Percentiles rank a stretch among this genome's conserved stretches.
Evolutionary conservation across 2,329 filamentous ascomycete genomes (phyloP).

Genomic region (Pseudogymnoascus verrucosus): DNA sequence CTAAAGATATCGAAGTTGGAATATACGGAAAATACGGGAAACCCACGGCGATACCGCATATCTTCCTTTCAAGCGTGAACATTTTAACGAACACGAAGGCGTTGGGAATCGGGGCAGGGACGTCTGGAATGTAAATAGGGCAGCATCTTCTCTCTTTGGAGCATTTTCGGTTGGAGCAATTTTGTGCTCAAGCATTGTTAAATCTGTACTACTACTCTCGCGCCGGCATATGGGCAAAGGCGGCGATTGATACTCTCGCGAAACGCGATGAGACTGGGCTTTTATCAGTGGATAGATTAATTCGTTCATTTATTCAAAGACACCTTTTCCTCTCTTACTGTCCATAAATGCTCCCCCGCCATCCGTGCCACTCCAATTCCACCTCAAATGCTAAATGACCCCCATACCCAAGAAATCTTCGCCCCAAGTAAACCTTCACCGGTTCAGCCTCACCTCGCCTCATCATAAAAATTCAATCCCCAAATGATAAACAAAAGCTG

Average conservation of each 20-base stretch:
- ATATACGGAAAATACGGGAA: background rate
- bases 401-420: background rate
- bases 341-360: background rate
- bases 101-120: background rate
- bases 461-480: background rate
- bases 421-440: background rate
- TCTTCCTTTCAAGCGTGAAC: background rate
- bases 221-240: background rate
- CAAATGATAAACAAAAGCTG: background rate
- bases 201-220: slow-evolving; percentile 5
- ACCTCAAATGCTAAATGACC: background rate
- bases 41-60: background rate
- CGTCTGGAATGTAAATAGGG: background rate
- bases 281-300: slow-evolving; percentile 4
- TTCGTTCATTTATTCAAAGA: background rate
- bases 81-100: slow-evolving; percentile 3
- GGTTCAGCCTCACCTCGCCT: too few species aligned
- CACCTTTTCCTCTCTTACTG: background rate
- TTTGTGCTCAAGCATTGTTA: background rate
- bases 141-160: slow-evolving; percentile 6
- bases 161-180: background rate
- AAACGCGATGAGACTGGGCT: background rate
- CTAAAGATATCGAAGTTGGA: background rate
- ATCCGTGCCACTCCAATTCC: background rate
- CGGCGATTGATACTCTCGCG: background rate